Evolutionary conservation across 2,329 filamentous ascomycete species (phyloP), one percentile per base, ranked within the genome.

Genomic region (Chaetomium sp.): DNA sequence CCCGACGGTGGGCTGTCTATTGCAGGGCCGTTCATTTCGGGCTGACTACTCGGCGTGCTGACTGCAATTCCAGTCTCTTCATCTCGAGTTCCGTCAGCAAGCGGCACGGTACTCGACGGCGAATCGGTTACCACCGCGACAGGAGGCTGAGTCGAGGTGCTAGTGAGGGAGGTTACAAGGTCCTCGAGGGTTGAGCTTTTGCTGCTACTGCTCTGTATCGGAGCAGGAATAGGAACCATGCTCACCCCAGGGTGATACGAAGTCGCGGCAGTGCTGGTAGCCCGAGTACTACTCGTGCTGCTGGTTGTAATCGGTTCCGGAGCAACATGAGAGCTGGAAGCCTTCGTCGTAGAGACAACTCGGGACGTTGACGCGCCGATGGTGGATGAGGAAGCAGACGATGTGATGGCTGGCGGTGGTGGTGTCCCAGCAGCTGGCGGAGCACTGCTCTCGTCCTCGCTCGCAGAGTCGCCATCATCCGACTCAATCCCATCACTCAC

Each of bases 161-260:
- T 6, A 1, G 44, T 52, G 7, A 54, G 34, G 4, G 59, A 55
- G 10, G 52, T 56, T 32, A 53, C 19, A 2, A 59, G 27, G 3
- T 48, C 14, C 19, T 56, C 59, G 7, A 58, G 41, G 35, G 36
- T 50, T 6, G 54, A 47, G 19, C 14, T 52, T 33, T 37, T 52
- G n/a, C 48, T 41, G 34, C 11, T 52, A 33, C 41, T 52, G n/a
- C 48, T 41, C 34, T 6, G 19, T 4, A 49, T 53, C 7, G 36
- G n/a, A 32, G 2, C 11, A 27, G 47, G n/a, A 11, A n/a, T 34
- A 5, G 52, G 37, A 14, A 11, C 14, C 27, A 40, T n/a, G 19
- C 19, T 27, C 19, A 40, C 37, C 37, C 37, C 8, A 32, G 32
- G 5, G 42, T 8, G 35, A 40, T 19, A 14, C 12, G 40, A 1